Base-by-base conservation (phyloP, 2,329 filamentous ascomycete species). In the Xylaria multiplex region DNA sequence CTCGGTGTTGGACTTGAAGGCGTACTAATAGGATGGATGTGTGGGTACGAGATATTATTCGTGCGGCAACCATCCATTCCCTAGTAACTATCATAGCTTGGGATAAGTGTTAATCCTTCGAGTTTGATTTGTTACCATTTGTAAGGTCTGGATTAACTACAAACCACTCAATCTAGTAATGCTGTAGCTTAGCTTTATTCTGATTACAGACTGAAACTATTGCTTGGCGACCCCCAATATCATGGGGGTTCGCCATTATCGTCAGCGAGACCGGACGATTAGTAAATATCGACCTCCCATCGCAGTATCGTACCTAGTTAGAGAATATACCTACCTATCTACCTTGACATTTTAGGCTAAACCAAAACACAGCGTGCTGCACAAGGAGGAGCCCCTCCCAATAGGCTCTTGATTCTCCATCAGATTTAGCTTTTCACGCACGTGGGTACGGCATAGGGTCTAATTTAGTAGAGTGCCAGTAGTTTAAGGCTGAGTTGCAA, bases 201-300 rank as follows among this genome's bases (percentile, higher is more conserved):
- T 48, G 19, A 24, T 48, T 9, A 9, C 19, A 9, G 24, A 48
- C 45, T 13, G 27, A 58, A 46, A 48, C 30, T 3, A 45, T 35
- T 46, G 24, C 55, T 64, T 64, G 62, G 57, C 62, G 62, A 59
- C 48, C 62, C 49, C 50, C 50, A 30, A 22, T 27, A 27, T 27
- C 27, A 27, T 27, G 27, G 27, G 27, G 27, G 27, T 3, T 27
- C 27, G 5, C 27, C 27, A 27, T 27, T 48, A 40, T 59, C 42
- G 30, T 37, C 48, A 58, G 59, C 64, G 60, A 66, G 43, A 64
- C 64, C 60, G 64, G 64, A 49, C 54, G 14, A 52, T 37, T 46
- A 48, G 43, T 50, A 59, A 59, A 32, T 54, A 43, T 27, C 27
- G 27, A 27, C 55, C 42, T 48, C 55, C 11, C 37, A n/a, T 24